Evolutionary conservation across 768 basidiomycete species (phyloP).

Genomic region (Rhodosporidiobolus odoratus): DNA sequence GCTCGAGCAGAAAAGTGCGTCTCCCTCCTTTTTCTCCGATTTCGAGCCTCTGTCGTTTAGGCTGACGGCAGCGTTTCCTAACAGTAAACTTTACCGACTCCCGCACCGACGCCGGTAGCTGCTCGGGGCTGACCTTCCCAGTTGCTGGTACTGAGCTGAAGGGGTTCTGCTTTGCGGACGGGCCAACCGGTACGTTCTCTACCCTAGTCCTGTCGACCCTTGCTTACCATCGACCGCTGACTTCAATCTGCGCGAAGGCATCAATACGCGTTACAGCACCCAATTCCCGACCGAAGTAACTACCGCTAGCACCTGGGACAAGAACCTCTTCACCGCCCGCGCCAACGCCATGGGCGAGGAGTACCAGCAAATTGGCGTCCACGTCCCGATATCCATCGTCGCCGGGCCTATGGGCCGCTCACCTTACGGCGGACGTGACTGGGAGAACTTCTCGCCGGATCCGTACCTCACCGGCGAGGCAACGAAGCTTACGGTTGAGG

Average conservation of each 20-base stretch:
- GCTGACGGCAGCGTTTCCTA: neutral
- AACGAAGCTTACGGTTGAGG: slow-evolving; percentile 13
- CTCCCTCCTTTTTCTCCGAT: no score
- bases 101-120: neutral
- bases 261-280: slow-evolving; percentile 5
- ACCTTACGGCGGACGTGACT: slow-evolving; percentile 19
- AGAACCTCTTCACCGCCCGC: slow-evolving; percentile 66
- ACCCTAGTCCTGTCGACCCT: neutral
- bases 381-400: slow-evolving; percentile 50
- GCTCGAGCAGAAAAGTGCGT: slow-evolving; percentile 9
- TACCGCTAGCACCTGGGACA: slow-evolving; percentile 75
- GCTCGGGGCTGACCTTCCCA: slow-evolving; percentile 6
- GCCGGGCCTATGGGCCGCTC: slow-evolving; percentile 10
- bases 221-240: neutral
- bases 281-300: slow-evolving; percentile 73
- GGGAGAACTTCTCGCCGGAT: slow-evolving; percentile 32
- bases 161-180: slow-evolving; percentile 6
- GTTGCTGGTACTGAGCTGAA: neutral
- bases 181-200: slow-evolving; percentile 4
- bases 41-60: neutral
- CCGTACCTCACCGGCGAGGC: slow-evolving; percentile 24
- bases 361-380: slow-evolving; percentile 74
- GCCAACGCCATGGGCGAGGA: slow-evolving; percentile 76
- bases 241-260: neutral
- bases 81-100: slow-evolving; percentile 10